Base-by-base conservation (phyloP, 805 yeast species). In the Saccharomycopsis sp. region DNA sequence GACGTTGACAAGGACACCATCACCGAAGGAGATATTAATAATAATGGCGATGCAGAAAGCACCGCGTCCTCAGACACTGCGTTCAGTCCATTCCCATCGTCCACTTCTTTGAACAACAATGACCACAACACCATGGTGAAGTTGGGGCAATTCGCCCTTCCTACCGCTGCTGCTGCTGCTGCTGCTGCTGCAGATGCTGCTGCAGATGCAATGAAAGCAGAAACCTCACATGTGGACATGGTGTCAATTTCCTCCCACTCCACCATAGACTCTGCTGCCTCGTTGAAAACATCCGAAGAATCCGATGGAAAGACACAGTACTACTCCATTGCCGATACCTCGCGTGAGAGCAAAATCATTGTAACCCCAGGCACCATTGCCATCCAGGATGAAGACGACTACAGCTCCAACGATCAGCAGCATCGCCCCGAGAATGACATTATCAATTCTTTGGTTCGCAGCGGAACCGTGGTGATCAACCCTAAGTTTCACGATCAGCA, bases 231-330 rank as follows among this genome's bases (percentile, higher is more conserved):
- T 9, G 19, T 22, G 15, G 34, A 27, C 6, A 19, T 12, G 31
- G 8, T 18, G 10, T 44, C 48, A 18, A 34, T 44, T 9, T 41
- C 45, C 10, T 43, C 46, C 12, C 21, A 22, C 9, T 31, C 46
- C 12, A 44, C 44, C 4, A 29, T 37, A 20, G 45, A 44, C 8
- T 44, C 48, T 9, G 38, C 29, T 32, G 41, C 20, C 5, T 39
- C 44, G n/a, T 22, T 44, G 18, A 36, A 44, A n/a, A 44, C 48
- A 20, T 23, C 39, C 17, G 16, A 21, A 3, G 23, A 23, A 7
- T 32, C 39, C 5, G 45, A 44, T 15, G 19, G 33, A 2, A 40
- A 43, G 20, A 42, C 46, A 5, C 32, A 42, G 10, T 44, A 32
- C 29, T 44, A 44, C 30, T 44, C 48, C n/a, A 36, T 44, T 15